Conservation (phyloP, 2,329 filamentous ascomycete species). For the Fusarium paranaense region DNA sequence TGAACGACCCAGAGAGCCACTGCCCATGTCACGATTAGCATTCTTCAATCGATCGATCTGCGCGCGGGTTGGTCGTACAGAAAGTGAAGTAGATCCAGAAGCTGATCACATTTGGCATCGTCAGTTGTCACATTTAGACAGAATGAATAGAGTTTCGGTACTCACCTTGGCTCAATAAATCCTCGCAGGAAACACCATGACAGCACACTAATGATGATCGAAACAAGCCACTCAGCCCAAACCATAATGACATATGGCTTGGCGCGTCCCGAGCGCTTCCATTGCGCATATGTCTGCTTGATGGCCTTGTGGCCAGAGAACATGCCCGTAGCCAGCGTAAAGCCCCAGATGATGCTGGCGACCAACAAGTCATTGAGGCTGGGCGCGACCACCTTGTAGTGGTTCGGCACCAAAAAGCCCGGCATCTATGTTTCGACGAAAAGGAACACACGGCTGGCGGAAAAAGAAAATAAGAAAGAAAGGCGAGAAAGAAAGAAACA, state of each 20-base stretch:
- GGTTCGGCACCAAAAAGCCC: constrained; percentile 32
- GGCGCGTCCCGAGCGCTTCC: constrained; percentile 23
- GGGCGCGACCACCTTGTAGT: constrained; percentile 23
- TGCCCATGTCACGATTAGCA: constrained; percentile 11
- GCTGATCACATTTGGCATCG: neutral
- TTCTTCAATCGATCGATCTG: neutral
- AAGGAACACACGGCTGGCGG: neutral
- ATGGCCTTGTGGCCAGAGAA: constrained; percentile 33
- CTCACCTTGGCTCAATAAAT: constrained; percentile 32
- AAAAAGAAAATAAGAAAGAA: neutral
- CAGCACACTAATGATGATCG: constrained; percentile 34
- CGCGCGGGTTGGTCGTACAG: constrained; percentile 8
- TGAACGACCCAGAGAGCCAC: constrained; percentile 35
- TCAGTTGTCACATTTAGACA: neutral
- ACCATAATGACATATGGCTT: constrained; percentile 36
- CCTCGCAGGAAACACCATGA: constrained; percentile 37
- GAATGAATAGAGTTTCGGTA: neutral
- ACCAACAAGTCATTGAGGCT: constrained; percentile 31
- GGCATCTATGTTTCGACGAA: constrained; percentile 14
- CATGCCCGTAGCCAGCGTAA: constrained; percentile 35
- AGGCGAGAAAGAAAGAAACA: neutral
- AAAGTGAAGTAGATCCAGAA: constrained; percentile 38
- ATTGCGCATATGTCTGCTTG: constrained; percentile 36
- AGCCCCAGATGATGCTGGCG: constrained; percentile 43
- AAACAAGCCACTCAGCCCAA: constrained; percentile 38